These are phyloP conservation scores for Fusarium brachygibbosum DNA, from an alignment of 2,329 filamentous ascomycete species.

Conservation along the genomic window DNA sequence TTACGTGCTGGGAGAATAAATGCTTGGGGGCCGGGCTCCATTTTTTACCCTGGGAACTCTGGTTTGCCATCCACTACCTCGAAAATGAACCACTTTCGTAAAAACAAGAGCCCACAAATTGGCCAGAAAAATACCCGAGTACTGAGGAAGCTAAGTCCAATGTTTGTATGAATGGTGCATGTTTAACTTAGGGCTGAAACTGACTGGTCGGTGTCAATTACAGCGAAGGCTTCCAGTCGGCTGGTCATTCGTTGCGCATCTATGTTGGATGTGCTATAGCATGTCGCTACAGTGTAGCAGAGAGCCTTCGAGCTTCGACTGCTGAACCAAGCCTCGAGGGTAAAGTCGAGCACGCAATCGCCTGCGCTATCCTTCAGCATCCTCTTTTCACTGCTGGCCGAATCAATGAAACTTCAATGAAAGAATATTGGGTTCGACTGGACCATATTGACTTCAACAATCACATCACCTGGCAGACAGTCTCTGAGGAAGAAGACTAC, in stretches of 20 bases:
- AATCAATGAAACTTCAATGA: neutral
- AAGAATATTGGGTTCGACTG: constrained; percentile 20
- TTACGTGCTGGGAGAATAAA: neutral
- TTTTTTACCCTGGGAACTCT: neutral
- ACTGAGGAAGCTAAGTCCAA: constrained; percentile 23
- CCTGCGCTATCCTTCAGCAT: neutral
- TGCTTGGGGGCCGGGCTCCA: neutral
- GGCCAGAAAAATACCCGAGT: neutral
- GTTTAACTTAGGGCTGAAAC: neutral
- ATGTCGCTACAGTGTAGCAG: constrained; percentile 17
- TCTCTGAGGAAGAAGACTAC: neutral
- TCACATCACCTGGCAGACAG: constrained; percentile 21
- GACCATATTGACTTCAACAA: constrained; percentile 19
- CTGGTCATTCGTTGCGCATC: neutral
- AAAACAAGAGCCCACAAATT: neutral
- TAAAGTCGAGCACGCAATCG: constrained; percentile 15
- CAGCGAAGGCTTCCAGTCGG: constrained; percentile 15
- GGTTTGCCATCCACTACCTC: neutral
- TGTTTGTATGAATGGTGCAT: neutral
- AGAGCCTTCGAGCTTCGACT: neutral
- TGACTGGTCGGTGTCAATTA: neutral
- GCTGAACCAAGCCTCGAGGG: neutral
- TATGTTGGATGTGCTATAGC: constrained; percentile 24
- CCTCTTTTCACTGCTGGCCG: constrained; percentile 17
- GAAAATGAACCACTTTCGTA: constrained; percentile 1